Evolutionary conservation across 2,329 filamentous ascomycete species (phyloP).

Genomic region (Fusarium albosuccineum): DNA sequence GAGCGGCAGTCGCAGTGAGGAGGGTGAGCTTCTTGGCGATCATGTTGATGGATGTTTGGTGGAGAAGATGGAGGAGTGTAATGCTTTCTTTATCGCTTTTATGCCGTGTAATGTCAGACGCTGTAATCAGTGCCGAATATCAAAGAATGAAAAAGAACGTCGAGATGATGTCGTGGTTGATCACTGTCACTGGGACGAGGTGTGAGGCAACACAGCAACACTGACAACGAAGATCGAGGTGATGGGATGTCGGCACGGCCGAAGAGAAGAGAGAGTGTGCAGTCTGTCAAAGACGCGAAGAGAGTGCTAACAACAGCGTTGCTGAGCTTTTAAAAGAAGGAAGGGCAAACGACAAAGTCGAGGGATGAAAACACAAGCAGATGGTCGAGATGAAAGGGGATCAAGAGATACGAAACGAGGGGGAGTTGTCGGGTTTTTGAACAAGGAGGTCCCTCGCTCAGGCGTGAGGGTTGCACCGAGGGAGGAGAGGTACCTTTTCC

Average conservation of each 20-base stretch:
- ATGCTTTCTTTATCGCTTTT: slow-evolving; percentile 23
- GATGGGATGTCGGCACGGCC: slow-evolving; percentile 52
- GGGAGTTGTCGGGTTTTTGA: slow-evolving; percentile 42
- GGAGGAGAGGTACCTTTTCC: slow-evolving; percentile 12
- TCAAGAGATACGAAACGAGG: slow-evolving; percentile 32
- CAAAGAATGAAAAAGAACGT: slow-evolving; percentile 34
- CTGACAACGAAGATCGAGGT: slow-evolving; percentile 36
- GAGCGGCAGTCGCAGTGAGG: slow-evolving; percentile 58
- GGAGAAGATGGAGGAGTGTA: slow-evolving; percentile 1
- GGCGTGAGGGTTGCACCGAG: slow-evolving; percentile 19
- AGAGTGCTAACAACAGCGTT: slow-evolving; percentile 54
- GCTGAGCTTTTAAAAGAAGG: slow-evolving; percentile 45
- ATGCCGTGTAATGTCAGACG: slow-evolving; percentile 19
- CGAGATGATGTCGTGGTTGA: slow-evolving; percentile 23
- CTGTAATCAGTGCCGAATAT: slow-evolving; percentile 25
- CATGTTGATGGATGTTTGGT: slow-evolving; percentile 52
- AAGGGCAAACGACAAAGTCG: slow-evolving; percentile 45
- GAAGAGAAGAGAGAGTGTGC: slow-evolving; percentile 51
- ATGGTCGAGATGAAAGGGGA: slow-evolving; percentile 41
- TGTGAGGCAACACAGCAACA: slow-evolving; percentile 32
- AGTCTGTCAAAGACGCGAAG: slow-evolving; percentile 67
- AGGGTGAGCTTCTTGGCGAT: slow-evolving; percentile 57
- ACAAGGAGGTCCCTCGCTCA: slow-evolving; percentile 29
- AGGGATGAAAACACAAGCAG: slow-evolving; percentile 42
- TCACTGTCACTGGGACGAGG: slow-evolving; percentile 33